phyloP scores from a whole-genome alignment of 805 yeast species.

The Zygoascus biomembranicola region DNA sequence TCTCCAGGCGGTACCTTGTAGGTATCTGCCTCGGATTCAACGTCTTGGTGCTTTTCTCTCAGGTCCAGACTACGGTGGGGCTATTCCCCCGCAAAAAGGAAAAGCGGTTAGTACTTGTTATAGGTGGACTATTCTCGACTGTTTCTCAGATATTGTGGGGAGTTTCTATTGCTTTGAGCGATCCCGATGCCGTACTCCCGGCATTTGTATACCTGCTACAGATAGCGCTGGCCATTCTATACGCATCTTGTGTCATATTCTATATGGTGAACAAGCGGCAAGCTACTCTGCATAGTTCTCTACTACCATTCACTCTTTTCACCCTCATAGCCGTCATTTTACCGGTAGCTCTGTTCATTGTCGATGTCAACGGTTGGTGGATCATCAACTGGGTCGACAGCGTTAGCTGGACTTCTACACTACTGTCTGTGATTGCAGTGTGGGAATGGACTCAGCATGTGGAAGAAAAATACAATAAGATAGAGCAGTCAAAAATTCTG shows the following conservation, averaged over 20 bases:
- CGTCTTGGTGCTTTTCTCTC: conserved; percentile 55
- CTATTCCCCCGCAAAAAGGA: conserved; percentile 61
- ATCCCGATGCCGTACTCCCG: conserved; percentile 39
- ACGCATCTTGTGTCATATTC: conserved; percentile 54
- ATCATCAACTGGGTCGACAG: conserved; percentile 65
- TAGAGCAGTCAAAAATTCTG: conserved; percentile 62
- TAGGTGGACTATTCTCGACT: conserved; percentile 47
- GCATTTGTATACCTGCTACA: conserved; percentile 68
- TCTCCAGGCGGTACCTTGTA: conserved; percentile 26
- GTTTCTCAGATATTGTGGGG: conserved; percentile 65
- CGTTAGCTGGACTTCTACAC: conserved; percentile 63
- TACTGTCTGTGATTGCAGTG: conserved; percentile 61
- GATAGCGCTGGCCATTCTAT: conserved; percentile 61
- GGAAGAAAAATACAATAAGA: conserved; percentile 44
- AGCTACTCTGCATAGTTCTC: conserved; percentile 40
- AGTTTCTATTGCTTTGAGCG: conserved; percentile 42
- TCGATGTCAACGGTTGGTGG: conserved; percentile 71
- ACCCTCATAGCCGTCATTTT: conserved; percentile 48
- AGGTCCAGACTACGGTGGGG: conserved; percentile 64
- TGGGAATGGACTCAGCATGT: conserved; percentile 83
- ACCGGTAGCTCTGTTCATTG: conserved; percentile 63
- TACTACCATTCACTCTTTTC: conserved; percentile 48
- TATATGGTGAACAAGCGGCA: conserved; percentile 45
- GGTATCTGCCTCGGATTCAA: conserved; percentile 33
- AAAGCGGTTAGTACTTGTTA: conserved; percentile 49